Percentiles rank a stretch among this genome's conserved stretches.
Evolutionary conservation across 495 filamentous ascomycete genomes (phyloP).

Genomic region (Amorphotheca resinae): DNA sequence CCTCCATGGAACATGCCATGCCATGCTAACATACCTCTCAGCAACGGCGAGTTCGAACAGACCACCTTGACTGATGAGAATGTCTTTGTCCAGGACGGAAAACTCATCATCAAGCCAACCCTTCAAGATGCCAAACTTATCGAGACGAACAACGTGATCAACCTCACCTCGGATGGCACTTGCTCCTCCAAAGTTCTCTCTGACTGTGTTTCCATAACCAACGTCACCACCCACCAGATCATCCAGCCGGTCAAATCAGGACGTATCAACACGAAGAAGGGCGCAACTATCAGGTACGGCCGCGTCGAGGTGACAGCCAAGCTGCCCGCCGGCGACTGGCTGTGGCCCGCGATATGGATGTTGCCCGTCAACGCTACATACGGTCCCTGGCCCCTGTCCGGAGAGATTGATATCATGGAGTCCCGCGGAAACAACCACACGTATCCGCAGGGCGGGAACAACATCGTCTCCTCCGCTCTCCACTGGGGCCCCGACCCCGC

Average conservation of each 20-base stretch:
- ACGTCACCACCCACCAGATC: constrained; percentile 53
- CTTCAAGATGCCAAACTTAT: constrained; percentile 55
- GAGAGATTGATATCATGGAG: constrained; percentile 80
- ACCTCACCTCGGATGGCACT: constrained; percentile 48
- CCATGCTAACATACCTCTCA: constrained; percentile 24
- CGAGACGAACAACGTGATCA: constrained; percentile 46
- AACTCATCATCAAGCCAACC: constrained; percentile 64
- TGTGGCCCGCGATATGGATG: constrained; percentile 93
- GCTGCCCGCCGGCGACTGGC: constrained; percentile 67
- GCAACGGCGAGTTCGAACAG: constrained; percentile 71
- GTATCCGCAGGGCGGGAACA: constrained; percentile 63
- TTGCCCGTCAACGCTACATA: constrained; percentile 61
- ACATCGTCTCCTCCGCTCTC: constrained; percentile 67
- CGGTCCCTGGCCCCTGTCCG: constrained; percentile 65
- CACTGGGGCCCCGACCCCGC: constrained; percentile 60
- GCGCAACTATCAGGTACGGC: constrained; percentile 65
- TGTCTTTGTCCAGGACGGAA: constrained; percentile 53
- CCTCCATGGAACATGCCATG: no score
- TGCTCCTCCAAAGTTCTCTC: constrained; percentile 45
- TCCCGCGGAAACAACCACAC: constrained; percentile 68
- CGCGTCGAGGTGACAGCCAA: constrained; percentile 69
- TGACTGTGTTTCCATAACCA: constrained; percentile 51
- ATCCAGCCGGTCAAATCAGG: constrained; percentile 70
- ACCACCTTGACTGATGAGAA: constrained; percentile 62
- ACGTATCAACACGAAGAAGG: constrained; percentile 58